Evolutionary conservation across 164 flowering plant genomes (phyloP).

Genomic region (Vitis rupestris): DNA sequence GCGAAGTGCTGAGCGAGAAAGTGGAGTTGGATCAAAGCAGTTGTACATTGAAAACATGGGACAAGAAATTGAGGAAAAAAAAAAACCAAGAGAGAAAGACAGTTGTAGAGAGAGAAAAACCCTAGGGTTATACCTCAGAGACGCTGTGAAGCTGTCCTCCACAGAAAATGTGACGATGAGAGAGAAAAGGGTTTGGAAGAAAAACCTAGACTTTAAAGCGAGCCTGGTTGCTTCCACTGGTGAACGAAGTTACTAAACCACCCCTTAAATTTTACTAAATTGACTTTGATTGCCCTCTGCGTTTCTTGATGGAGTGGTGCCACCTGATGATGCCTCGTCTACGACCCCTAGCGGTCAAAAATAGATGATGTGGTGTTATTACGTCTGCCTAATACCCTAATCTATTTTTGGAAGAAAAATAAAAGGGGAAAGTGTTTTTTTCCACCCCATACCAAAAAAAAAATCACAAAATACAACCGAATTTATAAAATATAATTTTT

Average conservation of each 20-base stretch:
- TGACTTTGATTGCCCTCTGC: neutral
- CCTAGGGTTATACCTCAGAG: conserved; percentile 14
- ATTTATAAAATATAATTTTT: too few relatives aligned
- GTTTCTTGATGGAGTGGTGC: too few relatives aligned
- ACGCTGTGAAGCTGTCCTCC: conserved; percentile 13
- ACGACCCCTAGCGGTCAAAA: too few relatives aligned
- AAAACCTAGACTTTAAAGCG: conserved; percentile 8
- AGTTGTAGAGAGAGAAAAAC: neutral
- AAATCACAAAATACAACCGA: too few relatives aligned
- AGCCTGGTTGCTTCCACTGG: conserved; percentile 13
- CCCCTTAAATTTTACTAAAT: neutral
- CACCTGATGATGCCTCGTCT: too few relatives aligned
- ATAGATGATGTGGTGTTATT: too few relatives aligned
- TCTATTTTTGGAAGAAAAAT: too few relatives aligned
- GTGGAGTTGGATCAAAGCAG: neutral
- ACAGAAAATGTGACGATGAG: conserved; percentile 13
- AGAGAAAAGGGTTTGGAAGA: neutral
- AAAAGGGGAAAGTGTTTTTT: too few relatives aligned
- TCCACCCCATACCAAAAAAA: too few relatives aligned
- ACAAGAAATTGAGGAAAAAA: neutral
- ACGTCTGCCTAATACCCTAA: too few relatives aligned
- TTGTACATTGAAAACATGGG: neutral
- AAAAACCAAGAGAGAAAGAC: neutral
- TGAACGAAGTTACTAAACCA: conserved; percentile 4
- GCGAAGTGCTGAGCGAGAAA: neutral